These are phyloP conservation scores for Mortierella sp. DNA, from an alignment of 371 early-diverging fungal genomes.

Conservation along the genomic window DNA sequence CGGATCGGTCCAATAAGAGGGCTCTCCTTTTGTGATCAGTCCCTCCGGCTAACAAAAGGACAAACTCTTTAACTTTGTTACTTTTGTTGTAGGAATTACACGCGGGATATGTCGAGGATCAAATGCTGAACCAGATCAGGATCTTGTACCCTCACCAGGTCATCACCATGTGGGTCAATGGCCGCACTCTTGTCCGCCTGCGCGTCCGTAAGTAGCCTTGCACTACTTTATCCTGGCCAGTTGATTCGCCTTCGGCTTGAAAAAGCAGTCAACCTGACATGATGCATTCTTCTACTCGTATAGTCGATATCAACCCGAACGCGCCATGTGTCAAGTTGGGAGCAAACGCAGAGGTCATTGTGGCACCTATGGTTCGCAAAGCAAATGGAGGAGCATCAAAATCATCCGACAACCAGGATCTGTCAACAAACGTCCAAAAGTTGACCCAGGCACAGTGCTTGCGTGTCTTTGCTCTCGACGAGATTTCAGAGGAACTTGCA, in stretches of 20 bases:
- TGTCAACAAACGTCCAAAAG: conserved; percentile 28
- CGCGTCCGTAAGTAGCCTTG: conserved; percentile 62
- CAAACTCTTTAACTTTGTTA: background rate
- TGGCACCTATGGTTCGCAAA: conserved; percentile 80
- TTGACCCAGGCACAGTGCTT: conserved; percentile 47
- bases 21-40: background rate
- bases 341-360: conserved; percentile 81
- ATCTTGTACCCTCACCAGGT: conserved; percentile 77
- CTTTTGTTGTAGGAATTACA: conserved; percentile 73
- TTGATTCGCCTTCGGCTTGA: background rate
- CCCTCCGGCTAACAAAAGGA: background rate
- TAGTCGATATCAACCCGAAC: conserved; percentile 74
- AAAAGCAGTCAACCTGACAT: background rate
- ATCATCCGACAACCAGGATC: conserved; percentile 39
- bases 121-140: conserved; percentile 81
- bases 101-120: conserved; percentile 85
- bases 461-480: conserved; percentile 48
- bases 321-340: conserved; percentile 71
- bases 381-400: conserved; percentile 34
- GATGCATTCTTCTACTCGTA: background rate
- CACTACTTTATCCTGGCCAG: background rate
- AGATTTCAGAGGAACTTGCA: conserved; percentile 35
- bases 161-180: conserved; percentile 82
- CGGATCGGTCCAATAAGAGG: conserved; percentile 14
- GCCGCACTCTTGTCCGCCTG: conserved; percentile 70